Conservation (phyloP, 1,284 basidiomycete species). For the Moesziomyces antarcticus region DNA sequence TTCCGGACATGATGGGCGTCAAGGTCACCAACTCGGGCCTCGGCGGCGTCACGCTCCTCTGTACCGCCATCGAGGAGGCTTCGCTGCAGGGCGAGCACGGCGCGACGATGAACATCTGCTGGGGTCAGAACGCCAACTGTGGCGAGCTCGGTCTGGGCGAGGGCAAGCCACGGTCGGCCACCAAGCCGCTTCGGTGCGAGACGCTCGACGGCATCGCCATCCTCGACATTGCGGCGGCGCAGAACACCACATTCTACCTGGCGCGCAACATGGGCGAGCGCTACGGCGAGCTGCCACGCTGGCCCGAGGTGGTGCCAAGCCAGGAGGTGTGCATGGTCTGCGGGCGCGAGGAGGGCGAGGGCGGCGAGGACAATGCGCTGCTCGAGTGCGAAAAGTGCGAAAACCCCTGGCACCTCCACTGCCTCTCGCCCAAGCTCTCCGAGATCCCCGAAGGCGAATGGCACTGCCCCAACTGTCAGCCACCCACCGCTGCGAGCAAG, state of each 20-base stretch:
- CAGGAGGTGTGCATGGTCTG: conserved; percentile 81
- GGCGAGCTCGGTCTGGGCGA: conserved; percentile 84
- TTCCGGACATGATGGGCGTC: conserved; percentile 61
- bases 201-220: conserved; percentile 80
- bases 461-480: conserved; percentile 56
- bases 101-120: conserved; percentile 81
- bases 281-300: conserved; percentile 61
- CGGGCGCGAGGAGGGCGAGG: conserved; percentile 74
- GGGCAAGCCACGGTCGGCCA: conserved; percentile 84
- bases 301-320: conserved; percentile 72
- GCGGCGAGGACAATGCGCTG: conserved; percentile 49
- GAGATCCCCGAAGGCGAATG: conserved; percentile 79
- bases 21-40: conserved; percentile 72
- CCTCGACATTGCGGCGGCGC: conserved; percentile 82
- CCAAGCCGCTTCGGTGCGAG: conserved; percentile 81
- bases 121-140: conserved; percentile 80
- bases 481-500: conserved; percentile 5
- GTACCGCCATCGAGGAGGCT: conserved; percentile 75
- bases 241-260: conserved; percentile 83
- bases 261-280: conserved; percentile 73
- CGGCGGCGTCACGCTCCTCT: conserved; percentile 91
- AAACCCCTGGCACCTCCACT: conserved; percentile 84
- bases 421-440: conserved; percentile 80
- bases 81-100: conserved; percentile 71
- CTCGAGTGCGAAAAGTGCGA: conserved; percentile 77